Conservation (phyloP, 225 moss, liverwort and hornwort species). For the Bryum argenteum region DNA sequence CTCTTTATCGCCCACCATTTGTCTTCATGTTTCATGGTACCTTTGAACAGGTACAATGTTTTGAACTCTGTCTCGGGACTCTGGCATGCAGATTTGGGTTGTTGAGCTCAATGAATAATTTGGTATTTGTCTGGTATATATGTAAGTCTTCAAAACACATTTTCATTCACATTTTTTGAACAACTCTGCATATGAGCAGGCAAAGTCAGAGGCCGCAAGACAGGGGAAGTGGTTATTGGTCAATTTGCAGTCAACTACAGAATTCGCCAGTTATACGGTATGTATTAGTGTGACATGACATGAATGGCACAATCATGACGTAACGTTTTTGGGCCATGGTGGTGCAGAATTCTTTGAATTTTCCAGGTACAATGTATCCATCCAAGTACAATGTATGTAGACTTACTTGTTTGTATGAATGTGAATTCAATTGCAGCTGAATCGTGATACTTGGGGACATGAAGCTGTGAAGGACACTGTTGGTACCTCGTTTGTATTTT, state of each 20-base stretch:
- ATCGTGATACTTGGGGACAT: constrained; percentile 99
- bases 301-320: no score
- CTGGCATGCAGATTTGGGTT: constrained; percentile 11
- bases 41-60: constrained; percentile 72
- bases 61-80: constrained; percentile 5
- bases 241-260: constrained; percentile 91
- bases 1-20: constrained; percentile 94
- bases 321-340: background rate
- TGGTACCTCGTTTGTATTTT: constrained; percentile 96
- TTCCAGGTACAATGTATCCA: no score
- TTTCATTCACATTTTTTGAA: constrained; percentile 9
- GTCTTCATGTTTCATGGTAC: constrained; percentile 98
- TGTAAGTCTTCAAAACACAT: no score
- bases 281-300: background rate
- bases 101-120: background rate
- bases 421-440: constrained; percentile 67
- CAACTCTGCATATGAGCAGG: constrained; percentile 57
- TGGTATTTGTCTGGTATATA: background rate
- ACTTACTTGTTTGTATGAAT: constrained; percentile 26
- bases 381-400: background rate
- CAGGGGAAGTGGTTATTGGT: constrained; percentile 97
- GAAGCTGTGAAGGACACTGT: constrained; percentile 99
- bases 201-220: constrained; percentile 89
- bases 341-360: background rate
- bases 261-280: constrained; percentile 96